Conservation (phyloP, 202 grass and related monocot species). For the Zoysia matrella region DNA sequence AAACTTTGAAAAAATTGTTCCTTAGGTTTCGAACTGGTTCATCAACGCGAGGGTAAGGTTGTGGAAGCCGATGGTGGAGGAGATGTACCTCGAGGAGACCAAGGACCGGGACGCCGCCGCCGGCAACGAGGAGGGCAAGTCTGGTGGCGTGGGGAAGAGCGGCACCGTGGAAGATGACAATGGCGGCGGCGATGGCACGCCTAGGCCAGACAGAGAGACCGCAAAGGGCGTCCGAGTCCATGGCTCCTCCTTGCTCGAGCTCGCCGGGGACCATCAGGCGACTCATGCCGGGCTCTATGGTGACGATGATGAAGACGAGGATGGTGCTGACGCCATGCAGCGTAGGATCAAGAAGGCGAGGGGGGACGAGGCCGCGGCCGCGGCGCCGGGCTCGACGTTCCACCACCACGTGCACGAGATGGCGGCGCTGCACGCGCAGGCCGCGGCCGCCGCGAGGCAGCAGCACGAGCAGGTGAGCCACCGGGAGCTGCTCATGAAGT, state of each 20-base stretch:
- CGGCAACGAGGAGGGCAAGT: constrained; percentile 53
- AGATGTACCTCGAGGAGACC: constrained; percentile 97
- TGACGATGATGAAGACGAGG: constrained; percentile 4
- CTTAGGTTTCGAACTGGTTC: constrained; percentile 98
- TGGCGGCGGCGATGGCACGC: constrained; percentile 4
- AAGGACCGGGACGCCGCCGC: constrained; percentile 56
- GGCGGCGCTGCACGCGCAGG: constrained; percentile 53
- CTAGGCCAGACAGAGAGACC: constrained; percentile 12
- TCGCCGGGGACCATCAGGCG: constrained; percentile 41
- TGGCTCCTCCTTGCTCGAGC: constrained; percentile 42
- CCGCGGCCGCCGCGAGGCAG: constrained; percentile 48
- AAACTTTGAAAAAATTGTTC: background rate
- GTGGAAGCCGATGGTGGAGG: constrained; percentile 99
- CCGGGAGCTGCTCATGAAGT: constrained; percentile 89
- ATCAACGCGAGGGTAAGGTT: constrained; percentile 96
- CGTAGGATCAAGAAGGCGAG: constrained; percentile 70
- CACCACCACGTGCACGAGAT: constrained; percentile 45
- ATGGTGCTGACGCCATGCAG: background rate
- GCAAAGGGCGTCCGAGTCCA: constrained; percentile 18
- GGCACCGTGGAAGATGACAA: constrained; percentile 19
- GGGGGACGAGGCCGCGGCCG: constrained; percentile 22
- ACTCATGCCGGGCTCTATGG: constrained; percentile 48
- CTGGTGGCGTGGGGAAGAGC: constrained; percentile 48
- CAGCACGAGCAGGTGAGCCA: constrained; percentile 72
- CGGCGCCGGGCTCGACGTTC: background rate